Evolutionary conservation across 352 stramenopile genomes (phyloP).

Genomic region (Pythium folliculosum): DNA sequence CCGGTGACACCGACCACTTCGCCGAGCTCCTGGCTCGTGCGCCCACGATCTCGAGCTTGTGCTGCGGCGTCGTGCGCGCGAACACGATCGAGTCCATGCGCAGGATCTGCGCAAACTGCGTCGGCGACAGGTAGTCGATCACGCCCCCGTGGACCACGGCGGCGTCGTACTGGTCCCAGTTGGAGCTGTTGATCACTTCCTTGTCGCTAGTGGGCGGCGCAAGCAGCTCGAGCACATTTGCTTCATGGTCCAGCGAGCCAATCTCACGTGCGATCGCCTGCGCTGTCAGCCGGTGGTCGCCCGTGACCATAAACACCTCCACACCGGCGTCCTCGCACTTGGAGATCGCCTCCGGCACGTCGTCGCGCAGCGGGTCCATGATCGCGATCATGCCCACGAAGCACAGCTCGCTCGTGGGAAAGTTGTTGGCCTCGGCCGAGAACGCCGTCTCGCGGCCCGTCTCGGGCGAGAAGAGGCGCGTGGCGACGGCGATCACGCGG

Average conservation of each 20-base stretch:
- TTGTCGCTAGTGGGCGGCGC: constrained; percentile 32
- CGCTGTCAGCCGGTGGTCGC: constrained; percentile 87
- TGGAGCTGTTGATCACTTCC: background rate
- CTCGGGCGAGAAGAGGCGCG: constrained; percentile 31
- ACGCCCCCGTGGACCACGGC: constrained; percentile 6
- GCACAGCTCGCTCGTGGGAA: constrained; percentile 37
- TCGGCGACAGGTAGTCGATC: background rate
- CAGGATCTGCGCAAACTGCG: background rate
- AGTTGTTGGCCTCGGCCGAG: constrained; percentile 41
- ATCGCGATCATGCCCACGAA: constrained; percentile 93
- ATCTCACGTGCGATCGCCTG: constrained; percentile 84
- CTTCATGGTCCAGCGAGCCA: constrained; percentile 65
- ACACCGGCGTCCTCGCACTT: constrained; percentile 85
- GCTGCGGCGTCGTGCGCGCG: constrained; percentile 90
- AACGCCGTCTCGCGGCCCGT: constrained; percentile 32
- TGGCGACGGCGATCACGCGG: constrained; percentile 49
- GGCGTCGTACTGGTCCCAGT: constrained; percentile 8
- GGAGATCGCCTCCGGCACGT: constrained; percentile 70
- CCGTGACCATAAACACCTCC: constrained; percentile 93
- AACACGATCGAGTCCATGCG: constrained; percentile 87
- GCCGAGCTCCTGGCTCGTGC: constrained; percentile 43
- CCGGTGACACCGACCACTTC: constrained; percentile 80
- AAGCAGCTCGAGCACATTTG: constrained; percentile 40
- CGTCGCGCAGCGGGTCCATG: constrained; percentile 89
- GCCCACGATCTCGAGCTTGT: constrained; percentile 87